Conservation (phyloP, 139 green algal species). For the Haematococcus lacustris region DNA sequence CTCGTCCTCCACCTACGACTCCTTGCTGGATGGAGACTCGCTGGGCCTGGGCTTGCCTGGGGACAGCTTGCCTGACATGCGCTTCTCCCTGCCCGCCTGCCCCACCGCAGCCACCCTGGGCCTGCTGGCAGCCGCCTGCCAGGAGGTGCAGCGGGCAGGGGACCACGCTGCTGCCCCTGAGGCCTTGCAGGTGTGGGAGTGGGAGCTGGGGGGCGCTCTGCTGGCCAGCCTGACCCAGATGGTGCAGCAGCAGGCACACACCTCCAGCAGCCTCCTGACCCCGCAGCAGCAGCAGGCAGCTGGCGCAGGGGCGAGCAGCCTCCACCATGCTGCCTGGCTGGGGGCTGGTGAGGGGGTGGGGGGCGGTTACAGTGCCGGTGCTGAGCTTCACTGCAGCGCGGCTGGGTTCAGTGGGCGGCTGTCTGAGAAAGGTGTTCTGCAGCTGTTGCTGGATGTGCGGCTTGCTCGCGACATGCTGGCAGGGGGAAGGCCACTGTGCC, state of each 20-base stretch:
- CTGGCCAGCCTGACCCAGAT: constrained; percentile 11
- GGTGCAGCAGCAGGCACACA: constrained; percentile 2
- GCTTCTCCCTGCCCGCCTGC: too few relatives aligned
- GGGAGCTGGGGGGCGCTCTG: constrained; percentile 51
- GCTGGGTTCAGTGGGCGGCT: constrained; percentile 14
- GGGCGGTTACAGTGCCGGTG: not conserved
- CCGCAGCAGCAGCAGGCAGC: not conserved
- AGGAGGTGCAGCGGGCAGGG: too few relatives aligned
- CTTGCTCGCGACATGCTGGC: constrained; percentile 68
- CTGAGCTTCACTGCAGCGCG: not conserved
- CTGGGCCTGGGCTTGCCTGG: too few relatives aligned
- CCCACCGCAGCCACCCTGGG: too few relatives aligned
- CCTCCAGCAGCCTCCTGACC: constrained; percentile 2
- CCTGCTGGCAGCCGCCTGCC: too few relatives aligned
- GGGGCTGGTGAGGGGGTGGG: not conserved
- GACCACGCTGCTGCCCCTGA: too few relatives aligned
- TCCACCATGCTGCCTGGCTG: not conserved
- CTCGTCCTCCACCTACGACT: too few relatives aligned
- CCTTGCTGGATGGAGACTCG: too few relatives aligned
- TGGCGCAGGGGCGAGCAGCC: not conserved
- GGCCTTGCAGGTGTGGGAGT: constrained; percentile 70
- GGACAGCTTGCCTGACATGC: too few relatives aligned
- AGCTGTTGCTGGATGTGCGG: constrained; percentile 85
- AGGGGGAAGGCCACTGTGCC: constrained; percentile 36
- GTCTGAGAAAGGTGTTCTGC: constrained; percentile 79